Conservation (phyloP, 2,329 filamentous ascomycete genomes). For the Paraphoma sp. region DNA sequence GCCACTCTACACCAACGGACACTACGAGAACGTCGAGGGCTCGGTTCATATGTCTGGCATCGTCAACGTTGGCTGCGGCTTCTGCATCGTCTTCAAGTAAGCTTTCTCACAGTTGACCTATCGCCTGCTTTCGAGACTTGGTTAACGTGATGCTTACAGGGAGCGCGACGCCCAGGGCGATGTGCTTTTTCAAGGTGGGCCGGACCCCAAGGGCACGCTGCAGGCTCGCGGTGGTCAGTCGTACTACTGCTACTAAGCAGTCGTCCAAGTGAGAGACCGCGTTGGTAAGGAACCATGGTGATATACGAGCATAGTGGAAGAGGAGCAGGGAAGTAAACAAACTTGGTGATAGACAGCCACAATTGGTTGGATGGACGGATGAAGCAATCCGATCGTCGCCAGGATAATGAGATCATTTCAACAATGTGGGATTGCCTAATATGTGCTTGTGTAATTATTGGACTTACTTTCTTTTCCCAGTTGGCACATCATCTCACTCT, state of each 20-base stretch:
- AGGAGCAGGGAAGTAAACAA: not conserved
- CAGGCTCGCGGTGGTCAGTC: not conserved
- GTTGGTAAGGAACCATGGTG: not conserved
- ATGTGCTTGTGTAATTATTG: too few relatives aligned
- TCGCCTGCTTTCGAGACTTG: not conserved
- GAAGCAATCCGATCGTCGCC: too few relatives aligned
- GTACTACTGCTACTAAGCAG: not conserved
- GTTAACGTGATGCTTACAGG: not conserved
- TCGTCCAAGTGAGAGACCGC: not conserved
- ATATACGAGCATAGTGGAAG: not conserved
- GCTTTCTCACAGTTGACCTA: not conserved
- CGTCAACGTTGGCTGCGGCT: not conserved
- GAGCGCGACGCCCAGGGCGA: not conserved
- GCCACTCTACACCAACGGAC: slow-evolving; percentile 1
- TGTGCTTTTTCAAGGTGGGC: not conserved
- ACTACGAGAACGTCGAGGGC: slow-evolving; percentile 4
- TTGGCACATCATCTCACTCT: too few relatives aligned
- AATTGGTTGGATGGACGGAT: too few relatives aligned
- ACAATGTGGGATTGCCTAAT: too few relatives aligned
- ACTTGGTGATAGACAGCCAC: too few relatives aligned
- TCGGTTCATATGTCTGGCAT: not conserved
- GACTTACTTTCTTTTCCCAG: too few relatives aligned
- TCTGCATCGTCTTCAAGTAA: slow-evolving; percentile 4
- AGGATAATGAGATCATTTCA: too few relatives aligned
- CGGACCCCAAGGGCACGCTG: not conserved